Percentiles rank a stretch among this genome's conserved stretches.
phyloP scores from a whole-genome alignment of 2,329 filamentous ascomycete species.

The Exophiala viscosa region DNA sequence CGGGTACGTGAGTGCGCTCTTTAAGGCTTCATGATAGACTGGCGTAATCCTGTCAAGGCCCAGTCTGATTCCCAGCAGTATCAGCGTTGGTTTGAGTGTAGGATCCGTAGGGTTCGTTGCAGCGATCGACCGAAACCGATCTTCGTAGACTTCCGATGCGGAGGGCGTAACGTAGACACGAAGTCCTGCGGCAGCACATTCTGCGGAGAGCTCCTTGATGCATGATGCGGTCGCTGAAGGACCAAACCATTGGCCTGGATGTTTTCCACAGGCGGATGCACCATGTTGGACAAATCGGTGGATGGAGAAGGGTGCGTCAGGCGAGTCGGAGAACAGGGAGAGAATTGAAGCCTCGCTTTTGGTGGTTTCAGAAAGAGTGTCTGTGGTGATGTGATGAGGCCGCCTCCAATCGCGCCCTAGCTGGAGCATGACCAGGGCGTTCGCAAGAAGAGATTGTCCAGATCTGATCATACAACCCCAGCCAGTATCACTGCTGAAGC shows the following conservation, averaged over 20 bases:
- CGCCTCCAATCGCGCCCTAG: slow-evolving; percentile 62
- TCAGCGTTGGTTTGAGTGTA: slow-evolving; percentile 77
- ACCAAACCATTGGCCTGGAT: slow-evolving; percentile 97
- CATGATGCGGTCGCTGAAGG: slow-evolving; percentile 93
- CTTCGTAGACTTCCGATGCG: slow-evolving; percentile 87
- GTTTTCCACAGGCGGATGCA: slow-evolving; percentile 81
- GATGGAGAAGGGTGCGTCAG: slow-evolving; percentile 84
- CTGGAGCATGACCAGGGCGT: slow-evolving; percentile 67
- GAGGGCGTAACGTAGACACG: slow-evolving; percentile 87
- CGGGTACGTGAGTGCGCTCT: slow-evolving; percentile 75
- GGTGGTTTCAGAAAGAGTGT: neutral
- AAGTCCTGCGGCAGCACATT: slow-evolving; percentile 59
- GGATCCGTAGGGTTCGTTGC: slow-evolving; percentile 52
- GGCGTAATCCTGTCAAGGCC: slow-evolving; percentile 93
- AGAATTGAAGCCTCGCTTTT: slow-evolving; percentile 52
- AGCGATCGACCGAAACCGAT: slow-evolving; percentile 76
- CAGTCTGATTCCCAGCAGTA: slow-evolving; percentile 81
- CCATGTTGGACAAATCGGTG: slow-evolving; percentile 91
- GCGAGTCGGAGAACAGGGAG: slow-evolving; percentile 80
- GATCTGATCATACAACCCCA: slow-evolving; percentile 99
- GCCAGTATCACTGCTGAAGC: slow-evolving; percentile 88
- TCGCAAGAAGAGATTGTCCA: slow-evolving; percentile 87
- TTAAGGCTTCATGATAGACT: slow-evolving; percentile 92
- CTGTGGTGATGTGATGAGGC: slow-evolving; percentile 13
- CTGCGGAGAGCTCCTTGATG: slow-evolving; percentile 75